Percentiles rank a stretch among this genome's conserved stretches.
phyloP scores from a whole-genome alignment of 306 rosid genomes.

The Fagus sylvatica region DNA sequence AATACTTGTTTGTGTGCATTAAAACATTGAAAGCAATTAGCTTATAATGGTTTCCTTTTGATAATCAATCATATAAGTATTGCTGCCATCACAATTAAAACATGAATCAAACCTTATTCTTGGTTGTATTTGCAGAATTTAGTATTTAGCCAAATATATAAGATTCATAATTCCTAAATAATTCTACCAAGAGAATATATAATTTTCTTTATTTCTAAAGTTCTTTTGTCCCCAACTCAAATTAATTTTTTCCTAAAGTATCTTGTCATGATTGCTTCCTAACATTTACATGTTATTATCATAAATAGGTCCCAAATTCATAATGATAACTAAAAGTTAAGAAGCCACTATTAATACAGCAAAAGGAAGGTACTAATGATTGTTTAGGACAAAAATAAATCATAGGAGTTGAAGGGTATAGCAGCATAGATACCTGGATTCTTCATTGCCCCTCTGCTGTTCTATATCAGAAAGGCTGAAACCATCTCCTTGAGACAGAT shows the following conservation, averaged over 20 bases:
- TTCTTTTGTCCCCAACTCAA: neutral
- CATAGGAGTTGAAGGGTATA: constrained; percentile 3
- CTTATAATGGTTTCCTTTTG: neutral
- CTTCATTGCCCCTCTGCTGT: constrained; percentile 68
- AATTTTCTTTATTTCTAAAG: neutral
- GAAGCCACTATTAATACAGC: neutral
- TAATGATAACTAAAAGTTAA: neutral
- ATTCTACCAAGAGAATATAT: neutral
- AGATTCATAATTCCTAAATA: neutral
- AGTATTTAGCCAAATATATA: constrained; percentile 8
- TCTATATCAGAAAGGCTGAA: constrained; percentile 62
- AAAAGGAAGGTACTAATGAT: neutral
- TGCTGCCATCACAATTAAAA: neutral
- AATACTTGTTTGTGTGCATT: neutral
- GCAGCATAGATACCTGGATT: constrained; percentile 62
- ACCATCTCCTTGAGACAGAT: constrained; percentile 52
- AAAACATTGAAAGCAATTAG: neutral
- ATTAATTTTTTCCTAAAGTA: neutral
- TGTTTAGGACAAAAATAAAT: neutral
- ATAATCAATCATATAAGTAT: neutral
- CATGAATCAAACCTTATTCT: neutral
- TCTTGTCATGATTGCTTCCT: constrained; percentile 9
- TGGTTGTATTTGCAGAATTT: neutral
- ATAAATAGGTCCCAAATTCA: neutral
- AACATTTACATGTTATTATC: constrained; percentile 18